These are phyloP conservation scores for Fusarium vanettenii DNA, from an alignment of 2,329 filamentous ascomycete species.

Conservation along the genomic window DNA sequence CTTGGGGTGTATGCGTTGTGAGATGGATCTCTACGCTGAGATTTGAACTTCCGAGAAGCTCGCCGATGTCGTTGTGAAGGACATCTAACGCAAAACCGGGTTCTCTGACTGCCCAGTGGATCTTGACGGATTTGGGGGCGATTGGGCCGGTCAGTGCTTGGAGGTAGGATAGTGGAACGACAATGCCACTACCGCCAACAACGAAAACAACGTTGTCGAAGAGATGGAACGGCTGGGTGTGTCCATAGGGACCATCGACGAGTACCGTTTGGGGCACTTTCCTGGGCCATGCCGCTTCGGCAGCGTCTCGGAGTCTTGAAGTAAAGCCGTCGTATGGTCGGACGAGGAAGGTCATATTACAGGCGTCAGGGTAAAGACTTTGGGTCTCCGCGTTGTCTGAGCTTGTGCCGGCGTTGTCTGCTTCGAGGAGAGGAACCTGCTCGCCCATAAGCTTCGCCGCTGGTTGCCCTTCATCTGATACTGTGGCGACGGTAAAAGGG, in stretches of 20 bases:
- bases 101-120: slow-evolving; percentile 60
- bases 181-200: slow-evolving; percentile 59
- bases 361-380: neutral
- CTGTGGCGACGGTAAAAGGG: slow-evolving; percentile 59
- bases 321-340: slow-evolving; percentile 60
- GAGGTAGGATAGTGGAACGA: slow-evolving; percentile 55
- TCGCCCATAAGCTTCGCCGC: slow-evolving; percentile 43
- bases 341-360: slow-evolving; percentile 56
- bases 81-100: slow-evolving; percentile 51
- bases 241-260: slow-evolving; percentile 59
- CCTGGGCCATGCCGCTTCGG: slow-evolving; percentile 38
- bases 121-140: slow-evolving; percentile 42
- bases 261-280: slow-evolving; percentile 49
- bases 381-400: neutral
- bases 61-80: slow-evolving; percentile 47
- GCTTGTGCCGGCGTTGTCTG: neutral
- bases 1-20: slow-evolving; percentile 36
- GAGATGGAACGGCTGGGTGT: slow-evolving; percentile 50
- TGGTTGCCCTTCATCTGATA: slow-evolving; percentile 27
- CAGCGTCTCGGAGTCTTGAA: slow-evolving; percentile 48
- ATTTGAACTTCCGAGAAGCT: slow-evolving; percentile 42
- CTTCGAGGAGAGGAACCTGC: slow-evolving; percentile 48
- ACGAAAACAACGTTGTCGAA: slow-evolving; percentile 57
- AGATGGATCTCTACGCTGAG: slow-evolving; percentile 53
- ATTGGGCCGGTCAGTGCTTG: slow-evolving; percentile 36